Evolutionary conservation across 495 filamentous ascomycete genomes (phyloP).

Genomic region (Extremus antarcticus): DNA sequence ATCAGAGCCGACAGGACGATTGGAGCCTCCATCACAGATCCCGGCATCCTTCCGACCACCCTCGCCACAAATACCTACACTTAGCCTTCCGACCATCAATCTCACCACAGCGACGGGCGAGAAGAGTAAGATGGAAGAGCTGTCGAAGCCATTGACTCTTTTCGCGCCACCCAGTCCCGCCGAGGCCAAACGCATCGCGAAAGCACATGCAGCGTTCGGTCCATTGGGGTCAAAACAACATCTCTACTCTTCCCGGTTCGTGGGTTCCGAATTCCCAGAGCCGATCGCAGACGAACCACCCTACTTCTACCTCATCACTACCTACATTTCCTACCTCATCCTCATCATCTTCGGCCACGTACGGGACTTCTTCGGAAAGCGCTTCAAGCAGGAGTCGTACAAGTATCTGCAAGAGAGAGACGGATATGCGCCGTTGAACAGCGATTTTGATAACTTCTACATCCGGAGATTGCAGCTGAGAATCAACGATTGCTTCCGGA

Average conservation of each 20-base stretch:
- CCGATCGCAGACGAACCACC: constrained; percentile 92
- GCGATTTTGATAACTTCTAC: constrained; percentile 98
- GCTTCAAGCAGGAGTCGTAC: constrained; percentile 76
- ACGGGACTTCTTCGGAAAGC: constrained; percentile 95
- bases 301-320: constrained; percentile 92
- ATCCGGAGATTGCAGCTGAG: constrained; percentile 82
- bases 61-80: constrained; percentile 54
- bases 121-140: constrained; percentile 61
- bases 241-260: constrained; percentile 74
- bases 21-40: constrained; percentile 28
- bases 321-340: constrained; percentile 93
- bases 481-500: constrained; percentile 91
- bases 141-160: constrained; percentile 55
- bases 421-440: constrained; percentile 93
- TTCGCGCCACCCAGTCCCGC: constrained; percentile 87
- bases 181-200: constrained; percentile 63
- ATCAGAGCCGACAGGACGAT: constrained; percentile 41
- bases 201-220: constrained; percentile 83
- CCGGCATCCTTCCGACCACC: constrained; percentile 45
- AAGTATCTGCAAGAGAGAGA: constrained; percentile 69
- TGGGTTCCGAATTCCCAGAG: constrained; percentile 63
- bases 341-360: constrained; percentile 92
- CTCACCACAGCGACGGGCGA: constrained; percentile 80
- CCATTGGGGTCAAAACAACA: constrained; percentile 70
- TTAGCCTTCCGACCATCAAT: constrained; percentile 84